These are phyloP conservation scores for Rhizoclosmatium sp. DNA, from an alignment of 192 early-diverging fungal genomes.

Conservation along the genomic window DNA sequence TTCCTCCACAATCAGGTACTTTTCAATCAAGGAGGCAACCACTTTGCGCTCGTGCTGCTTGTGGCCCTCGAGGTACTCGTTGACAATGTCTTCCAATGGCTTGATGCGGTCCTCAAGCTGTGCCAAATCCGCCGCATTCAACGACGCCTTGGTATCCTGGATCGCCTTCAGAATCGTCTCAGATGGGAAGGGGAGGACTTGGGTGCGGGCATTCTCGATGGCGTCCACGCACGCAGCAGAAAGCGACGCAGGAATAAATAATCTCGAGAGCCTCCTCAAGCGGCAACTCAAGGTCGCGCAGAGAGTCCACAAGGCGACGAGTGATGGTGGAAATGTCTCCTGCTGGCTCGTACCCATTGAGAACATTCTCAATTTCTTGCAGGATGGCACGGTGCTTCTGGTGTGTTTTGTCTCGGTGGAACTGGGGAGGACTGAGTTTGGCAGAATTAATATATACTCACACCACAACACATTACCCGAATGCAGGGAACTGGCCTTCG, in stretches of 20 bases:
- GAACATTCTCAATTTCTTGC: conserved; percentile 73
- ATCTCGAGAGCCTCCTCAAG: conserved; percentile 82
- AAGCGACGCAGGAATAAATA: conserved; percentile 76
- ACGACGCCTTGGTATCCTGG: conserved; percentile 40
- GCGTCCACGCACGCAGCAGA: conserved; percentile 39
- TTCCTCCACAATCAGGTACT: conserved; percentile 85
- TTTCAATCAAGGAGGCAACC: conserved; percentile 79
- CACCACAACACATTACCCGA: conserved; percentile 40
- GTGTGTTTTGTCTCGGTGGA: conserved; percentile 87
- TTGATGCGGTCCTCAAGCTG: conserved; percentile 66
- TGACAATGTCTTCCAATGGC: conserved; percentile 73
- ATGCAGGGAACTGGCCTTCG: conserved; percentile 54
- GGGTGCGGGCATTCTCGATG: conserved; percentile 29
- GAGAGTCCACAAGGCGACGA: conserved; percentile 76
- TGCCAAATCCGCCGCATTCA: conserved; percentile 67
- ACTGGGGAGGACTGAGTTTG: conserved; percentile 74
- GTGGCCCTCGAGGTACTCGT: conserved; percentile 77
- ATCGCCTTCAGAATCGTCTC: conserved; percentile 71
- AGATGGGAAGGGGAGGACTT: conserved; percentile 70
- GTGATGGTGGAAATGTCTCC: conserved; percentile 73
- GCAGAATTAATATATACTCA: background rate
- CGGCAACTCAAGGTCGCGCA: conserved; percentile 83
- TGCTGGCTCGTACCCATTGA: conserved; percentile 89
- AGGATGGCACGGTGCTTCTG: conserved; percentile 77
- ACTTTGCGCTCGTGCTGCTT: conserved; percentile 77